Base-by-base conservation (phyloP, 1,139 yeast species). In the Hyphopichia burtonii region DNA sequence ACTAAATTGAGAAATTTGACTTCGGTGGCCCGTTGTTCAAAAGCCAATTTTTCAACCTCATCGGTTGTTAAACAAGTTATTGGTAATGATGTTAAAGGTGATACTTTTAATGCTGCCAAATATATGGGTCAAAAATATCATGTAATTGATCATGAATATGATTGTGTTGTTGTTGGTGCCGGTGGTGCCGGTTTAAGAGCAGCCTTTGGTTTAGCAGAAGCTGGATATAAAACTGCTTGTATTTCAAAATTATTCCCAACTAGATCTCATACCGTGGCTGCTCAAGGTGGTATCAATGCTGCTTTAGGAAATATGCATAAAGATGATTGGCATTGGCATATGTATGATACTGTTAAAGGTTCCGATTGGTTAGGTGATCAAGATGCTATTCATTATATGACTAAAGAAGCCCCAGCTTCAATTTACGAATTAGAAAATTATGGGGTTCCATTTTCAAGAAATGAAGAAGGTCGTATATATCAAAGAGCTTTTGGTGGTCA, bases 301-400 rank as follows among this genome's bases (percentile, higher is more conserved):
- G 99, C 99, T 35, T 78, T 93, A 51, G 93, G 95, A 54, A 93
- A 93, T 77, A 91, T 93, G 96, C 98, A 94, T 74, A 77, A 80
- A 55, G 99, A 93, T 68, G 93, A 91, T 74, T 93, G 99, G 99
- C 94, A 88, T 68, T 93, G 99, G 98, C 99, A 93, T 71, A 91
- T 93, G 96, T 91, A 91, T 71, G 99, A 93, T 64, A 93, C 99
- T 60, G 99, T 93, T 59, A 93, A 93, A 74, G 99, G 99, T 51
- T 90, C 97, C n/a, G 99, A 93, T 74, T 93, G 99, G 99, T 82
- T 93, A 51, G 99, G 99, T 59, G 99, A 93, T 72, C 99, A 93
- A 74, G 99, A 93, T 63, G 96, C 99, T 44, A 93, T 93, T 65
- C 98, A 93, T 71, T 93, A 93, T 75, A 93, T 93, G 99, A 91